Evolutionary conservation across 768 basidiomycete species (phyloP).

Genomic region (Serendipita indica): DNA sequence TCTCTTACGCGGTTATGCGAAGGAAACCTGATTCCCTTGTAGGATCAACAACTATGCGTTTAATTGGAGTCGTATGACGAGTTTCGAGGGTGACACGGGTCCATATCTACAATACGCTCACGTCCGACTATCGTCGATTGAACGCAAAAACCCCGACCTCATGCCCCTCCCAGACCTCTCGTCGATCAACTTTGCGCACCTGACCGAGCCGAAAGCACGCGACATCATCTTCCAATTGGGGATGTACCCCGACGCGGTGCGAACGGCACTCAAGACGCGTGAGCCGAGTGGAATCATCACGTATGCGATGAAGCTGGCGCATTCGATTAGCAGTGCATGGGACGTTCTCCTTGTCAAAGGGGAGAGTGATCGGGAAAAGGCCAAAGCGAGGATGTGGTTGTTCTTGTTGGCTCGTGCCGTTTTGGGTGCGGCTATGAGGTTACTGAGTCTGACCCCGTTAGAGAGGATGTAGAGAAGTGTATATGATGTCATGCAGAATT

Average conservation of each 20-base stretch:
- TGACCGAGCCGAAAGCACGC: conserved; percentile 60
- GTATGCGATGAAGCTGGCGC: conserved; percentile 72
- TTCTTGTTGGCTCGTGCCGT: conserved; percentile 84
- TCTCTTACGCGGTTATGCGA: conserved; percentile 10
- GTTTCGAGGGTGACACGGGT: conserved; percentile 83
- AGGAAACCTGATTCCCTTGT: conserved; percentile 10
- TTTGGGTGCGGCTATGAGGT: conserved; percentile 68
- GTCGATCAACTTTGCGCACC: conserved; percentile 52
- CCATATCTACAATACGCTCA: conserved; percentile 96
- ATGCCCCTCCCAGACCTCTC: conserved; percentile 56
- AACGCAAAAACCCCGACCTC: conserved; percentile 81
- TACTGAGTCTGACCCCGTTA: conserved; percentile 78
- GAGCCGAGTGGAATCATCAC: conserved; percentile 89
- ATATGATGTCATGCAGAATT: no score
- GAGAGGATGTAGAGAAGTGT: conserved; percentile 90
- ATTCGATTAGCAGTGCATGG: conserved; percentile 86
- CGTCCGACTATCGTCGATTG: conserved; percentile 80
- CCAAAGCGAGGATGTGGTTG: conserved; percentile 73
- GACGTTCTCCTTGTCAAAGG: conserved; percentile 78
- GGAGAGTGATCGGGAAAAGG: conserved; percentile 49
- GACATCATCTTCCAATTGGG: conserved; percentile 80
- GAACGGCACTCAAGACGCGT: conserved; percentile 65
- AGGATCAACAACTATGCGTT: conserved; percentile 96
- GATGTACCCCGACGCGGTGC: conserved; percentile 82
- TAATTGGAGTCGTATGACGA: conserved; percentile 86